Evolutionary conservation across 306 rosid species (phyloP), one percentile per base, ranked within the genome.

Genomic region (Cajanus cajan): DNA sequence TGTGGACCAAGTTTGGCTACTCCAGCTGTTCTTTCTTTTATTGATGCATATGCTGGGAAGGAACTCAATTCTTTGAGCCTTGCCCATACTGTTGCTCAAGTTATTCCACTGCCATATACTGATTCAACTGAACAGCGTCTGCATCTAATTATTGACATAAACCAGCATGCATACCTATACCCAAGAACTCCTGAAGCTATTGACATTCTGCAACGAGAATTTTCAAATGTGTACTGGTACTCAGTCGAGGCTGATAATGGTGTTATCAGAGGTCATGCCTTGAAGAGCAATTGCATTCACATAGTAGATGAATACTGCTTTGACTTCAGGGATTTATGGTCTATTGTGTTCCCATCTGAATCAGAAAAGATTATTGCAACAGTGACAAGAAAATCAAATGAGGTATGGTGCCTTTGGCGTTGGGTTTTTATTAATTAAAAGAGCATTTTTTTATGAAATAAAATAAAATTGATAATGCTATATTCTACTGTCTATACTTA

Each of bases 121-220:
- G 98, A 96, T 91, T 85, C 98, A 52, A 85, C 94, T 54, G 99
- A 96, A 73, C 96, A 90, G 76, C 96, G 88, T 76, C 92, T 96
- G 63, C 99, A 93, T 90, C 87, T 96, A 58, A 75, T 96, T 64
- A 70, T 96, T 63, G 99, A 91, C 77, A 71, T 43, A 25, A 77
- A 91, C 78, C 84, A 86, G 33, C 86, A 67, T 71, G 94, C 90
- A 59, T 84, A 90, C 89, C 78, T 96, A 63, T 91, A 93, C 88
- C 99, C 99, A 16, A 90, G 84, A 90, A 93, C 96, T 68, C 76
- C 87, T 28, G 99, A 96, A 81, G 96, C 98, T 74, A 68, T 88
- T 81, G 74, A 81, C 71, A 91, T 90, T 73, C 80, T 96, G 68
- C 88, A 85, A 83, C 88, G 52, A 0, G 97, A 91, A 80, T 89